Evolutionary conservation across 345 rosid genomes (phyloP), one percentile per base, ranked within the genome.

Genomic region (Turritis glabra): DNA sequence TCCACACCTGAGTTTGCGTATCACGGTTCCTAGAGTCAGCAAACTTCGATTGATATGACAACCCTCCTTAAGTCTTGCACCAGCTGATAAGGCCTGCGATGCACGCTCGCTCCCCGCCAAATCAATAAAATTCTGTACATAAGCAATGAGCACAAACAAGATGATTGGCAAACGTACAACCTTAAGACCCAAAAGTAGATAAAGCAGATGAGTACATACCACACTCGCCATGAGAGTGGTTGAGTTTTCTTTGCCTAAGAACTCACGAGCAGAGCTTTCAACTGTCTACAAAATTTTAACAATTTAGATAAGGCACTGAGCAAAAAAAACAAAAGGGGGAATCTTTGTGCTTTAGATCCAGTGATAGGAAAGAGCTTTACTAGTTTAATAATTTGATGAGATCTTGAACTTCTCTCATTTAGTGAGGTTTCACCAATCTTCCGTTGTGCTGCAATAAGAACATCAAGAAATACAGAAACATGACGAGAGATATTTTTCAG

Each of bases 41-140:
- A 94, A 85, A 83, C 98, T 94, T 56, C 98, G 91, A 73, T 94
- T 94, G 63, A 94, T 94, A 82, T 94, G 97, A 78, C 97, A 94
- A 22, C 98, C 98, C 82, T 94, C 98, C 80, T 94, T 94, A 79
- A 91, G 85, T 82, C 97, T 86, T 41, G 96, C 70, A 26, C 97
- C 98, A 65, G 93, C 85, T 68, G 98, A 92, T 67, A 86, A 78
- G 58, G 97, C 77, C 80, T 94, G 98, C 44, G 97, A 94, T 62
- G 98, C 98, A 11, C 97, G 93, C 78, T 94, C 98, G 64, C 97
- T 94, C 62, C 98, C 98, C 25, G 98, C 98, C 87, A 94, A 79
- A 80, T 94, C 98, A 70, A 94, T 80, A 78, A 95, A 95, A 67
- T 92, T 90, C 97, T 95, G 85, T 81, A 84, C 46, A 62, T 35